Percentiles rank a stretch among this genome's conserved stretches.
phyloP scores from a whole-genome alignment of 192 early-diverging fungal species.

The Rhizoclosmatium globosum region DNA sequence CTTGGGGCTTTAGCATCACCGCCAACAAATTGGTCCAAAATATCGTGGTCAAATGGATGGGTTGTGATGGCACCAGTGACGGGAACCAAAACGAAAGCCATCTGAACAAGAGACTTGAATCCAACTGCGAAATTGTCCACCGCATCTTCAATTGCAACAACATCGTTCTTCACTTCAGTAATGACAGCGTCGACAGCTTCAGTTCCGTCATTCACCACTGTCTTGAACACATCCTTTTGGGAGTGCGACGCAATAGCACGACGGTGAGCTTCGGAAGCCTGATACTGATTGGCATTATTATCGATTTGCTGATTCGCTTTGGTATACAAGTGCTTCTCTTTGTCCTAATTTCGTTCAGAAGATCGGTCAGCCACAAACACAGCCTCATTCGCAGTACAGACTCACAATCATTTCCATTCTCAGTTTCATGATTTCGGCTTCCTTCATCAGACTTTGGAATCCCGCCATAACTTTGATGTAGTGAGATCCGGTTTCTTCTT shows the following conservation, averaged over 20 bases:
- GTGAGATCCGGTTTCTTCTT: slow-evolving; percentile 14
- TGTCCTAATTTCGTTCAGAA: neutral
- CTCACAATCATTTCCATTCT: slow-evolving; percentile 36
- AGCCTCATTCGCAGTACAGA: neutral
- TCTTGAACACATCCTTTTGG: neutral
- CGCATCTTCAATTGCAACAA: slow-evolving; percentile 10
- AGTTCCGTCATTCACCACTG: neutral
- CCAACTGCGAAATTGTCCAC: neutral
- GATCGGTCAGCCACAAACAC: neutral
- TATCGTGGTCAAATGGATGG: slow-evolving; percentile 18
- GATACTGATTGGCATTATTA: neutral
- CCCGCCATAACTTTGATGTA: slow-evolving; percentile 43
- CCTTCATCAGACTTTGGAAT: slow-evolving; percentile 38
- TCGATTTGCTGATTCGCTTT: neutral
- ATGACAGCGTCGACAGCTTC: neutral
- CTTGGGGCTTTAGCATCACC: slow-evolving; percentile 1
- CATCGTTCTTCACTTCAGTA: slow-evolving; percentile 10
- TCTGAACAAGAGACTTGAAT: neutral
- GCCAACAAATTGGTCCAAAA: slow-evolving; percentile 25
- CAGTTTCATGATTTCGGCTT: slow-evolving; percentile 44
- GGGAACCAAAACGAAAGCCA: slow-evolving; percentile 29
- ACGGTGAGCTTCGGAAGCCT: slow-evolving; percentile 18
- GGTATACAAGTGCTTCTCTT: slow-evolving; percentile 8
- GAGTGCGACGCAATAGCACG: neutral
- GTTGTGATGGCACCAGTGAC: neutral